Evolutionary conservation across 352 stramenopile species (phyloP).

Genomic region (Globisporangium uncinulatum): DNA sequence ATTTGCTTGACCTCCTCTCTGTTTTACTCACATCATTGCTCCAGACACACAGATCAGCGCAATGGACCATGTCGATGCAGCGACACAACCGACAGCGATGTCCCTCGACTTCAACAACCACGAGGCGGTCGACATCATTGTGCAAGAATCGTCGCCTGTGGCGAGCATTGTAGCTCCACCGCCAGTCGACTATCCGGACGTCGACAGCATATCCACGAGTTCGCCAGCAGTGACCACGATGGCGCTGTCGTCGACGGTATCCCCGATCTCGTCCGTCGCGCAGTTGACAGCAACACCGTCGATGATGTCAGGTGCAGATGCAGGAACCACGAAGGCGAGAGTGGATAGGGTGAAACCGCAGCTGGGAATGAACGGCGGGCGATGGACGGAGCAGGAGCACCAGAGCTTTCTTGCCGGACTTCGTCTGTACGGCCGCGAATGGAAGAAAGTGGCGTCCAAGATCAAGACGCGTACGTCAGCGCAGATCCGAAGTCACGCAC

Average conservation of each 20-base stretch:
- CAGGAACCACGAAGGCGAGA: slow-evolving; percentile 7
- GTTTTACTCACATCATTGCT: too few relatives aligned
- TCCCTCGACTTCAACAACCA: too few relatives aligned
- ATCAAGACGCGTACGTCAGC: slow-evolving; percentile 86
- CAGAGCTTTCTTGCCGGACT: slow-evolving; percentile 93
- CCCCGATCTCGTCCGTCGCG: slow-evolving; percentile 16
- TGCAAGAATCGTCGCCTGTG: neutral
- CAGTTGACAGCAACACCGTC: slow-evolving; percentile 13
- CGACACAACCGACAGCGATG: too few relatives aligned
- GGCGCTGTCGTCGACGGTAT: slow-evolving; percentile 16
- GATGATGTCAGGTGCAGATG: neutral
- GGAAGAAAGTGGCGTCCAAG: slow-evolving; percentile 94
- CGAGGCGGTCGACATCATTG: neutral
- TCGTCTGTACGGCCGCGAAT: slow-evolving; percentile 93
- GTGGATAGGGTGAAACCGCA: slow-evolving; percentile 48
- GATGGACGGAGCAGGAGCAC: slow-evolving; percentile 95
- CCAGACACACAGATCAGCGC: too few relatives aligned
- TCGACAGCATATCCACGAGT: slow-evolving; percentile 12
- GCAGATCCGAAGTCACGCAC: slow-evolving; percentile 78
- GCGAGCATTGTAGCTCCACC: slow-evolving; percentile 11
- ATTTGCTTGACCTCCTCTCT: too few relatives aligned
- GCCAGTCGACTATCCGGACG: neutral
- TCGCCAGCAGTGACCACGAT: slow-evolving; percentile 26
- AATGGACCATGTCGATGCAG: too few relatives aligned
- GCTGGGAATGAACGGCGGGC: slow-evolving; percentile 81